Percentiles rank a stretch among this genome's conserved stretches.
These are phyloP conservation scores for Aspergillus sp. DNA, from an alignment of 2,329 filamentous ascomycete genomes.

Conservation along the genomic window DNA sequence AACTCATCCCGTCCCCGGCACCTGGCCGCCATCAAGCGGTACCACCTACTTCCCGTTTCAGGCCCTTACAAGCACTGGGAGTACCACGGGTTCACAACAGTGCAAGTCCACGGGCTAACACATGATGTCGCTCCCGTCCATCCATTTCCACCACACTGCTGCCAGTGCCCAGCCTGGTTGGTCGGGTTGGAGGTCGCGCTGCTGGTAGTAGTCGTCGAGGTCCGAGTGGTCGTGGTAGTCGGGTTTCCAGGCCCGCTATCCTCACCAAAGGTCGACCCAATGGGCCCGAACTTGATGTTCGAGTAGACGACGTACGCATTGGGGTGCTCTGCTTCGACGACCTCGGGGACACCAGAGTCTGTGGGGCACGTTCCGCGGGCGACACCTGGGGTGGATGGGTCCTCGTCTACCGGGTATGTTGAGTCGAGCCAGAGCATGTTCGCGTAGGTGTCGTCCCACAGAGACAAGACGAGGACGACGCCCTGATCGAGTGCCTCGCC, in stretches of 20 bases:
- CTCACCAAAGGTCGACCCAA: slow-evolving; percentile 55
- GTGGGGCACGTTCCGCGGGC: slow-evolving; percentile 60
- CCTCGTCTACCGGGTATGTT: slow-evolving; percentile 59
- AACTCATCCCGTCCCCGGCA: too few relatives aligned
- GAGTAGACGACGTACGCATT: slow-evolving; percentile 61
- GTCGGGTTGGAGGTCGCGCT: slow-evolving; percentile 21
- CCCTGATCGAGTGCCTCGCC: slow-evolving; percentile 58
- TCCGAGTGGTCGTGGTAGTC: slow-evolving; percentile 6
- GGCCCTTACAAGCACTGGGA: slow-evolving; percentile 42
- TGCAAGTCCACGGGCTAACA: slow-evolving; percentile 39
- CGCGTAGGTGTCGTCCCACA: slow-evolving; percentile 68
- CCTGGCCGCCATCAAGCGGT: not conserved
- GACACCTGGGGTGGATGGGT: slow-evolving; percentile 52
- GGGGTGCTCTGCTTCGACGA: slow-evolving; percentile 53
- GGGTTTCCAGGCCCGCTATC: slow-evolving; percentile 9
- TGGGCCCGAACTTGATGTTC: slow-evolving; percentile 64
- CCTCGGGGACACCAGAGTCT: slow-evolving; percentile 56
- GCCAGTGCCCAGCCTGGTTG: slow-evolving; percentile 27
- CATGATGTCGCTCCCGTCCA: slow-evolving; percentile 42
- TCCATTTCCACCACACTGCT: slow-evolving; percentile 41
- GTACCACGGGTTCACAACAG: slow-evolving; percentile 40
- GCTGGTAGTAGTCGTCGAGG: slow-evolving; percentile 16
- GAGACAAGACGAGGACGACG: slow-evolving; percentile 66
- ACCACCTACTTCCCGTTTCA: too few relatives aligned
- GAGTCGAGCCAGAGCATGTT: slow-evolving; percentile 79